A percentile compares a stretch with the other conserved stretches of the same genome.
phyloP scores from a whole-genome alignment of 768 basidiomycete species.

The Pisolithus marmoratus region DNA sequence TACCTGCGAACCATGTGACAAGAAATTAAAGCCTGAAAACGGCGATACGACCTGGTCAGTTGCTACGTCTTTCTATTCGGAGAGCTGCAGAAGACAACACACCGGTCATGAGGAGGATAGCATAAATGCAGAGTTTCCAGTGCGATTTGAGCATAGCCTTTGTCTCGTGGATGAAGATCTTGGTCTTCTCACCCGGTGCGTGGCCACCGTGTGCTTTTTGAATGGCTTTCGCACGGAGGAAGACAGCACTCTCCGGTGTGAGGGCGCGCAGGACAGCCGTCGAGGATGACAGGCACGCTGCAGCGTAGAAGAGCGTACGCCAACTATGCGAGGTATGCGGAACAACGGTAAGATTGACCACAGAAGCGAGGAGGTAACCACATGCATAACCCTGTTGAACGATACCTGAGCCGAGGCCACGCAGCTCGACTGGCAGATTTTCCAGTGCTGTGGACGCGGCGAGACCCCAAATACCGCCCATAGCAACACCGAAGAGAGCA shows the following conservation, averaged over 20 bases:
- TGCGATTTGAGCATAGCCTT: conserved; percentile 73
- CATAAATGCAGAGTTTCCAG: conserved; percentile 81
- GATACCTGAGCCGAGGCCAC: conserved; percentile 83
- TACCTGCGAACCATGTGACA: conserved; percentile 68
- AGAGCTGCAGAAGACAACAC: conserved; percentile 4
- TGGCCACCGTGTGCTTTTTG: conserved; percentile 36
- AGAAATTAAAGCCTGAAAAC: conserved; percentile 62
- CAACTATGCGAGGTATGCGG: conserved; percentile 37
- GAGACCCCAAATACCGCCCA: conserved; percentile 90
- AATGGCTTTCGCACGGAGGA: conserved; percentile 57
- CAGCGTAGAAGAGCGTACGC: conserved; percentile 81
- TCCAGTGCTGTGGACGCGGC: conserved; percentile 80
- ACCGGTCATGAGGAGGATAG: conserved; percentile 73
- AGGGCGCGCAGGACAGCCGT: conserved; percentile 60
- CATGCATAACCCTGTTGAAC: conserved; percentile 87
- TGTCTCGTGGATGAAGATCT: conserved; percentile 67
- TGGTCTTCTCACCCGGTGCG: conserved; percentile 47
- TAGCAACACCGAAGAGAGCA: conserved; percentile 78
- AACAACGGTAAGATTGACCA: conserved; percentile 69
- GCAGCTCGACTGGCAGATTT: conserved; percentile 79
- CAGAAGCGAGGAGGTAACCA: conserved; percentile 80
- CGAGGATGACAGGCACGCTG: conserved; percentile 59
- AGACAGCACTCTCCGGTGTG: conserved; percentile 76
- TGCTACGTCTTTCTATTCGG: too few relatives aligned
- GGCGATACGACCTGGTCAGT: not conserved